Evolutionary conservation across 257 asterid genomes (phyloP), one percentile per base, ranked within the genome.

Genomic region (Thymus quinquecostatus): DNA sequence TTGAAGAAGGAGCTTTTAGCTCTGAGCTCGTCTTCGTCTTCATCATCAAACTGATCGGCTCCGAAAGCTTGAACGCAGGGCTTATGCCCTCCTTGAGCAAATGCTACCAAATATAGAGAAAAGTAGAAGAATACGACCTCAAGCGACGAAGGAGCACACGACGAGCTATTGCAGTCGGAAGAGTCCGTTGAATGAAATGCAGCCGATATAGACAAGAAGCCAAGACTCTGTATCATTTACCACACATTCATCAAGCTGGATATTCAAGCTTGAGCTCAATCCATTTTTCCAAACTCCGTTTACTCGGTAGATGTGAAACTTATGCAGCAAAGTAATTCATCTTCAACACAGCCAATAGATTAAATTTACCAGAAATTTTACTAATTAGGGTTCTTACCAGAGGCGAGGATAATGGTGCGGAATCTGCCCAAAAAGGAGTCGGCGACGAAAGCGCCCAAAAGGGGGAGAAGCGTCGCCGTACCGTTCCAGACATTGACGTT

Each of bases 1-100:
- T 83, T 87, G 83, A 83, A 87, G 75, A 85, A 87, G 0, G 93
- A 85, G 58, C 87, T 76, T 63, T 82, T 85, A 5, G 85, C 77
- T 64, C 65, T 78, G 14, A 72, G 73, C 63, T 87, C 92, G 12
- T 28, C 30, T 6, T 73, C 72, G 54, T 87, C 77, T 6, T 66
- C 74, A 10, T 75, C 85, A n/a, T 87, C 90, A 41, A 87, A 85
- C 36, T 86, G 89, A 56, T 80, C 89, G 4, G 85, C 92, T 41
- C 87, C 89, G 43, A 86, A 84, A 10, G 89, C 92, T 56, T 84
- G 89, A 1, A 69, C 44, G 27, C 79, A 63, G 12, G 86, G 83
- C 75, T 63, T 75, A 9, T 81, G 88, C 12, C 89, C 86, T 38
- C 83, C 88, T 60, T 84, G 85, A 1, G 84, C 89, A 7, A 76